Evolutionary conservation across 2,329 filamentous ascomycete species (phyloP).

Genomic region (Fusarium sulawesiense): DNA sequence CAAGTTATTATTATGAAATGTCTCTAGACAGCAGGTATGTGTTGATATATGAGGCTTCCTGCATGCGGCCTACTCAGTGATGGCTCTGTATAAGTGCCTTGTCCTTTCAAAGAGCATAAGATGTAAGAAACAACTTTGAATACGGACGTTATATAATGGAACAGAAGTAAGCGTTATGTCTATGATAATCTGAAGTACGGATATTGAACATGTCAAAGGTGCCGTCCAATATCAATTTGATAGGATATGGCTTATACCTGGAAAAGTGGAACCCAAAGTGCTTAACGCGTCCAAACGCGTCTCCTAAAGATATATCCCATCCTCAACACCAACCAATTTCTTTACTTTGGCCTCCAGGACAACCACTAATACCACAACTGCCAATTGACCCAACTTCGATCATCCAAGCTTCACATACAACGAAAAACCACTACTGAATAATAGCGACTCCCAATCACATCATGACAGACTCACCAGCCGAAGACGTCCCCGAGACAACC

Average conservation of each 20-base stretch:
- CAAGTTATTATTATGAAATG: not conserved
- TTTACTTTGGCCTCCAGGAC: conserved; percentile 7
- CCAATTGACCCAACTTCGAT: not conserved
- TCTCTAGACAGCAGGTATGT: not conserved
- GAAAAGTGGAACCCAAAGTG: conserved; percentile 16
- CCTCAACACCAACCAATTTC: not conserved
- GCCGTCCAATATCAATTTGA: not conserved
- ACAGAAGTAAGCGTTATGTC: not conserved
- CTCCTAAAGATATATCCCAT: conserved; percentile 5
- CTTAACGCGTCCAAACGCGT: conserved; percentile 41
- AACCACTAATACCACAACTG: not conserved
- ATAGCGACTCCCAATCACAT: not conserved
- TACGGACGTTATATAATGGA: not conserved
- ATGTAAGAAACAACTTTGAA: not conserved
- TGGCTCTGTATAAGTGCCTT: conserved; percentile 3
- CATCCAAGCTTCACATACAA: not conserved
- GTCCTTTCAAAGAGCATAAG: not conserved
- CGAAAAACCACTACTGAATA: not conserved
- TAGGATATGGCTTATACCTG: not conserved
- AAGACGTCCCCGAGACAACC: conserved; percentile 44
- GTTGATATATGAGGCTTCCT: not conserved
- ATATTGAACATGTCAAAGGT: not conserved
- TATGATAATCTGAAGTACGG: not conserved
- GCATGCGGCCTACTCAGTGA: not conserved
- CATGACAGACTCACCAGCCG: conserved; percentile 57